Evolutionary conservation across 805 yeast species (phyloP).

Genomic region (Lachancea quebecensis): DNA sequence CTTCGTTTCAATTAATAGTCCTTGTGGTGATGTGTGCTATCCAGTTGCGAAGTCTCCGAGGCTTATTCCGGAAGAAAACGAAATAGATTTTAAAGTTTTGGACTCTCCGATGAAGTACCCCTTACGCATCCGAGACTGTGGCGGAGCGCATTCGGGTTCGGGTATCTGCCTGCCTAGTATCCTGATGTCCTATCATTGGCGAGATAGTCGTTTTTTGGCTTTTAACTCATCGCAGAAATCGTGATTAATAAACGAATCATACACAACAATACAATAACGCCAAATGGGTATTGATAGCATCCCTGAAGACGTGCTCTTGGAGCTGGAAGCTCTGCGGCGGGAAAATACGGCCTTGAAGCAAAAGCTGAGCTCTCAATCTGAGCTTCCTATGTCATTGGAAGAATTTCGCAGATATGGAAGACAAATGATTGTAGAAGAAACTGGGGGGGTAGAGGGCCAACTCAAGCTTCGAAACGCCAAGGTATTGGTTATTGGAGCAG

Average conservation of each 20-base stretch:
- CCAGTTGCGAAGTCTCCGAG: constrained; percentile 71
- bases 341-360: constrained; percentile 25
- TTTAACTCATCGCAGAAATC: constrained; percentile 1
- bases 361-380: constrained; percentile 8
- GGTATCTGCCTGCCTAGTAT: too few relatives aligned
- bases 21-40: constrained; percentile 62
- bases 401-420: constrained; percentile 87
- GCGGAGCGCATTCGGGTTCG: too few relatives aligned
- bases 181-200: too few relatives aligned
- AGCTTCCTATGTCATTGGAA: constrained; percentile 37
- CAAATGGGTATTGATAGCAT: background rate
- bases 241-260: background rate
- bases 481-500: constrained; percentile 86
- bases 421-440: constrained; percentile 86
- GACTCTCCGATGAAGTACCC: too few relatives aligned
- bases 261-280: background rate
- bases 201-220: background rate
- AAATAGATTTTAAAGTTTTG: background rate
- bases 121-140: too few relatives aligned
- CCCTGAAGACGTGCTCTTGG: constrained; percentile 4
- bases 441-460: constrained; percentile 52
- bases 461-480: constrained; percentile 46
- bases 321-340: constrained; percentile 19
- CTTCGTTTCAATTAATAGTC: constrained; percentile 62
- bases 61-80: constrained; percentile 72